Base-by-base conservation (phyloP, 169 alveolate genomes). In the Plasmodium cynomolgi region DNA sequence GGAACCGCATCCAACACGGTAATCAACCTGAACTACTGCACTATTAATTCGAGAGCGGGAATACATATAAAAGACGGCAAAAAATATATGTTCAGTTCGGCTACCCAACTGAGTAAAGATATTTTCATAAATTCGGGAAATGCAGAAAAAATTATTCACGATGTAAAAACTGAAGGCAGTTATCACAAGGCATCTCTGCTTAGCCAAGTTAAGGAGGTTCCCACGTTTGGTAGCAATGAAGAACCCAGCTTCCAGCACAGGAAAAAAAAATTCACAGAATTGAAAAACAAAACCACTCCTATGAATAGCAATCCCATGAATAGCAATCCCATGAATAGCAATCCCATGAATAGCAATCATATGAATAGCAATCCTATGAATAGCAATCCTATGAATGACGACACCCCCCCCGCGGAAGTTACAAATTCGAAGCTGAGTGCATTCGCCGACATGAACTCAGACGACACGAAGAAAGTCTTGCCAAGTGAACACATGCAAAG, bases 241-340 rank as follows among this genome's bases (percentile, higher is more conserved):
- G 33, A 81, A 41, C 17, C 26, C 9, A 47, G 6, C 17, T 68
- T 29, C 72, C 20, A 34, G n/a, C 4, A 68, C 29, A 79, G 23
- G 44, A 86, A 47, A 86, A 54, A 37, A 54, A 79, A 86, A 77
- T 50, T 77, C 26, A 75, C 86, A 75, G 93, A 54, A 79, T 44
- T 86, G 31, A 75, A 75, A 23, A 84, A 84, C 44, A 72, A 84
- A 71, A 71, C 54, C 29, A 84, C 20, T 7, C 31, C 62, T 39
- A 15, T 39, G 50, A 26, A 39, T 11, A 68, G 37, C 33, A 84
- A 7, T 7, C 33, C 62, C n/a, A 1, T 39, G 31, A 26, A 39
- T 56, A n/a, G n/a, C n/a, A n/a, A n/a, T 7, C 31, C 62, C 37
- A 15, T 39, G 50, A 26, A 39, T 11, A 68, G 37, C 33, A 84